Evolutionary conservation across 2,329 filamentous ascomycete species (phyloP).

Genomic region (Sporothrix euskadiensis): DNA sequence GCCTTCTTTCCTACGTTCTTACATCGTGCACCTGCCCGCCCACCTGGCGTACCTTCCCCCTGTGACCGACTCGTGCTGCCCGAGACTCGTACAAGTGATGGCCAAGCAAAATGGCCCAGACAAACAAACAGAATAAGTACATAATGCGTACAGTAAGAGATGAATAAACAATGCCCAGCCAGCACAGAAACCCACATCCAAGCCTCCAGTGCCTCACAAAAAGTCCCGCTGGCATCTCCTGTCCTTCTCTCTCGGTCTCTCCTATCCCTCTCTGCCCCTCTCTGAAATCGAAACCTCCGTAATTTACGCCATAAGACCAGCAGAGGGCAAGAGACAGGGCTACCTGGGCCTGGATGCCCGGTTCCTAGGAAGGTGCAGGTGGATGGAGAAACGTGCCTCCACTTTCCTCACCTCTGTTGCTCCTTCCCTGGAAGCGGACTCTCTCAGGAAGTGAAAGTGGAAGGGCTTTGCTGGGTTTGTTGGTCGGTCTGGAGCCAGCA

Average conservation of each 20-base stretch:
- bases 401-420: slow-evolving; percentile 14
- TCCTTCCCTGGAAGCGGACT: slow-evolving; percentile 1
- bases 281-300: background rate
- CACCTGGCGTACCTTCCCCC: background rate
- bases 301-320: slow-evolving; percentile 10
- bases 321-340: background rate
- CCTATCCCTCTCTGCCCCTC: background rate
- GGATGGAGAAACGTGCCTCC: background rate
- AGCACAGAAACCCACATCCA: slow-evolving; percentile 5
- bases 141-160: background rate
- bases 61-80: slow-evolving; percentile 4
- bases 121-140: background rate
- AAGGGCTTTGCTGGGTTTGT: background rate
- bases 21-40: slow-evolving; percentile 17
- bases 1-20: background rate
- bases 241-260: no score
- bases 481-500: slow-evolving; percentile 3
- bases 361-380: background rate
- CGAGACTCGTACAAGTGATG: background rate
- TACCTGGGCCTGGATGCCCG: background rate
- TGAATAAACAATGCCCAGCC: background rate
- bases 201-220: background rate
- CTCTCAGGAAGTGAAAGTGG: background rate
- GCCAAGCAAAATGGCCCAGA: slow-evolving; percentile 12
- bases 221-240: background rate